Evolutionary conservation across 2,329 filamentous ascomycete species (phyloP), one percentile per base, ranked within the genome.

Genomic region (Phyllosticta paracitricarpa): DNA sequence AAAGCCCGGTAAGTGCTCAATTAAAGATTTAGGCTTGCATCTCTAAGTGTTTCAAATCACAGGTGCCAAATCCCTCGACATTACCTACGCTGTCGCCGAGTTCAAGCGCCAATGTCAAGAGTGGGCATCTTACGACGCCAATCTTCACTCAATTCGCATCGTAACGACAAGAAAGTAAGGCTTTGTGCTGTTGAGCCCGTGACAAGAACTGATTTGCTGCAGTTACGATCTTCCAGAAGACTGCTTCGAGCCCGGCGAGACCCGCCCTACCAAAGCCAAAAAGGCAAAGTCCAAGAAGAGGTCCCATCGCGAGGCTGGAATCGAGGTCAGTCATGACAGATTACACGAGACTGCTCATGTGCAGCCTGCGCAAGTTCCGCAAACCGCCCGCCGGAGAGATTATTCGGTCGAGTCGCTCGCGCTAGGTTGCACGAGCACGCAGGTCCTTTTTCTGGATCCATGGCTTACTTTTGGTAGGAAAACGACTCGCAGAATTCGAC

Each of bases 221-320:
- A 97, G 92, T 75, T 89, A 89, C 72, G 86, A 91, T 70, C 82
- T 99, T 26, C 94, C 94, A 28, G 86, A 90, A 63, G 93, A 99
- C 73, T 86, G 97, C 2, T 99, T 99, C 71, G 82, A 86, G 56
- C 78, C 86, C 25, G 89, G 89, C 68, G 94, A 99, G 74, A 72
- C 68, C 4, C 71, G 73, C 58, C 78, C 79, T 4, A 69, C 68
- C 17, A 76, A 76, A 64, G 68, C 72, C 33, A 75, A 74, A 66
- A 80, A 78, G 68, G 59, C 63, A 25, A 72, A 71, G 63, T 61
- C 60, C 10, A 70, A 72, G 54, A 72, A 72, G 66, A 55, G 59
- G 28, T 54, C 59, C 33, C 59, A 57, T 28, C 54, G 59, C 40
- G 59, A 61, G 52, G 59, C 59, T 48, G 59, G 59, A 52, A 61